Conservation (phyloP, 2,329 filamentous ascomycete species). For the Ophiosphaerella korrae region DNA sequence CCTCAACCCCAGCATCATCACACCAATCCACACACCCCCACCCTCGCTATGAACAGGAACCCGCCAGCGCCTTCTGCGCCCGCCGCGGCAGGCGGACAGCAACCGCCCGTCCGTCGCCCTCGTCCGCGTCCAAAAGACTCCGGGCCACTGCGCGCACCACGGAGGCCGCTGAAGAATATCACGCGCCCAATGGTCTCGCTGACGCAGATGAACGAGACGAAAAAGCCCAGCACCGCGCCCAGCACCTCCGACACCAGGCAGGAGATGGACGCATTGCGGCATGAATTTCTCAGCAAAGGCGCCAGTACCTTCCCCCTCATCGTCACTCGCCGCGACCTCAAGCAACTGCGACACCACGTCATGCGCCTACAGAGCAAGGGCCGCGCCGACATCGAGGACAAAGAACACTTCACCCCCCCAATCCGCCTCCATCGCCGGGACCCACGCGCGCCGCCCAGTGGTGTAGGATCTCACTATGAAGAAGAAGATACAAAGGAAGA, state of each 20-base stretch:
- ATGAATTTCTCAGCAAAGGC: slow-evolving; percentile 33
- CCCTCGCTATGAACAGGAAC: slow-evolving; percentile 25
- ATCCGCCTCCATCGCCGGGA: slow-evolving; percentile 89
- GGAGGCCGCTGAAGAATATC: slow-evolving; percentile 42
- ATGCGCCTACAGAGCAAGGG: slow-evolving; percentile 74
- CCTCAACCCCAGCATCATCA: slow-evolving; percentile 10
- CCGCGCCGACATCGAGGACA: slow-evolving; percentile 71
- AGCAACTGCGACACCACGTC: slow-evolving; percentile 83
- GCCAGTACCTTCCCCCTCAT: slow-evolving; percentile 64
- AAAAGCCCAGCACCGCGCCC: slow-evolving; percentile 11
- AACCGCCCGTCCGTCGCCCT: slow-evolving; percentile 37
- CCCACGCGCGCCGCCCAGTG: slow-evolving; percentile 66
- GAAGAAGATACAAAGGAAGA: slow-evolving; percentile 68
- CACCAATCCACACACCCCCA: not conserved
- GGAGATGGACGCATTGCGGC: slow-evolving; percentile 28
- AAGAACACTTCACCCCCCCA: slow-evolving; percentile 83
- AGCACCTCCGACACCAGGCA: slow-evolving; percentile 16
- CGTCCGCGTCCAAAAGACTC: slow-evolving; percentile 39
- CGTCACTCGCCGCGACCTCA: slow-evolving; percentile 79
- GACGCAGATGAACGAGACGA: slow-evolving; percentile 39
- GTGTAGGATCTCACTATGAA: slow-evolving; percentile 41
- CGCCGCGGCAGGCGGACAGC: slow-evolving; percentile 38
- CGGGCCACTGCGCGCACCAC: slow-evolving; percentile 41
- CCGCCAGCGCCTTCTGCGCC: slow-evolving; percentile 24
- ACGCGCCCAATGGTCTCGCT: slow-evolving; percentile 38